Evolutionary conservation across 2,329 filamentous ascomycete species (phyloP), one percentile per base, ranked within the genome.

Genomic region (Colletotrichum tropicicola): DNA sequence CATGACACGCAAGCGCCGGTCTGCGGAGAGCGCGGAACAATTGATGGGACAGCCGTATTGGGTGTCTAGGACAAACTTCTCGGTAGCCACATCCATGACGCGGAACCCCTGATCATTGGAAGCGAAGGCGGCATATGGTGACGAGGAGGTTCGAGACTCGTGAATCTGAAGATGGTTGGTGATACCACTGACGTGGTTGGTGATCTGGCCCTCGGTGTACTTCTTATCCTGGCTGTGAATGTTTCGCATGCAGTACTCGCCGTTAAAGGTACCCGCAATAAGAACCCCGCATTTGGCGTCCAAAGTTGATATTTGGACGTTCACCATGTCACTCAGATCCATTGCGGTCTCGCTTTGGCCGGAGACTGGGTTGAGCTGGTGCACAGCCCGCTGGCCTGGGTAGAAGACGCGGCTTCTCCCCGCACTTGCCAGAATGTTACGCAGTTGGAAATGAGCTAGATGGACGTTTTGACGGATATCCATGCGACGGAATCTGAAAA

Each of bases 21-120:
- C 89, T 0, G 92, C 89, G 1, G 91, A 92, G 2, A 91, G 83
- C 2, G 91, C 89, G 1, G 90, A 87, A 78, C 91, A 93, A 76
- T 95, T 95, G 65, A 93, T 82, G 3, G 91, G 83, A 69, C 86
- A 85, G 0, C 83, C 76, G 73, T 90, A 93, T 58, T 70, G 74
- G 47, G 75, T 78, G 30, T 85, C 78, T 37, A 83, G 80, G 5
- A 87, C 78, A 66, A 92, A 87, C 23, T 80, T 85, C 66, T 91
- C 86, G 4, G 87, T 87, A 39, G 75, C 75, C 9, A 90, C 72
- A 68, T 91, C 89, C 47, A 91, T 75, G 28, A 87, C 76, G 19
- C 89, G 85, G 68, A 91, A 83, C 3, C 80, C 80, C 17, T 78
- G 79, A 69, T 91, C 89, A 67, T 91, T 91, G 43, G 87, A 89